A percentile compares a stretch with the other conserved stretches of the same genome.
Conservation (phyloP, 2,329 filamentous ascomycete species). For the Endoconidiophora laricicola region DNA sequence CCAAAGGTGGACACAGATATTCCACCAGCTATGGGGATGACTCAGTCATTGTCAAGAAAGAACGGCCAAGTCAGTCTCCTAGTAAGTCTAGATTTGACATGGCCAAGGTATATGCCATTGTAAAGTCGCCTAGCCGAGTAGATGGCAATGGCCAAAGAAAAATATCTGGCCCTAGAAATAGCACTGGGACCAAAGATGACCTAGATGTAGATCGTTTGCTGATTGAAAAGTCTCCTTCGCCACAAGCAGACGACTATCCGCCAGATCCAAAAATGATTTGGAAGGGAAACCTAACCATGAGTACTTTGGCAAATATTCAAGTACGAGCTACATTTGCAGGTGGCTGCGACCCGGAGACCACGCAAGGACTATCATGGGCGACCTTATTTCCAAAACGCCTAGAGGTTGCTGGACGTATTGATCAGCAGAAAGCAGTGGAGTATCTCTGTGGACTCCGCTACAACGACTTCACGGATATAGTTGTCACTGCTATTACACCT, state of each 20-base stretch:
- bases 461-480: slow-evolving; percentile 66
- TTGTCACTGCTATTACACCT: slow-evolving; percentile 57
- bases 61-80: slow-evolving; percentile 28
- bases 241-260: slow-evolving; percentile 44
- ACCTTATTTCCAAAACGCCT: slow-evolving; percentile 56
- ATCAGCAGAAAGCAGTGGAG: slow-evolving; percentile 66
- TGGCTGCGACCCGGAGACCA: slow-evolving; percentile 51
- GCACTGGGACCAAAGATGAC: slow-evolving; percentile 47
- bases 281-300: slow-evolving; percentile 63
- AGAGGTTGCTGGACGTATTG: slow-evolving; percentile 63
- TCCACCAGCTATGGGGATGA: neutral
- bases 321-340: slow-evolving; percentile 70
- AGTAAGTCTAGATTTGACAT: slow-evolving; percentile 56
- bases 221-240: slow-evolving; percentile 34
- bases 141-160: slow-evolving; percentile 28
- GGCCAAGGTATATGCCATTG: slow-evolving; percentile 68
- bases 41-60: slow-evolving; percentile 20
- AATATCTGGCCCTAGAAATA: slow-evolving; percentile 28
- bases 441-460: slow-evolving; percentile 81
- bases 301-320: slow-evolving; percentile 55
- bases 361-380: slow-evolving; percentile 45
- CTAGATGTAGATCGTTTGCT: slow-evolving; percentile 81
- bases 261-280: slow-evolving; percentile 64
- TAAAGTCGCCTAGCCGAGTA: slow-evolving; percentile 33
- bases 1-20: slow-evolving; percentile 14